Base-by-base conservation (phyloP, 768 basidiomycete species). In the Sarcodon aspratus region DNA sequence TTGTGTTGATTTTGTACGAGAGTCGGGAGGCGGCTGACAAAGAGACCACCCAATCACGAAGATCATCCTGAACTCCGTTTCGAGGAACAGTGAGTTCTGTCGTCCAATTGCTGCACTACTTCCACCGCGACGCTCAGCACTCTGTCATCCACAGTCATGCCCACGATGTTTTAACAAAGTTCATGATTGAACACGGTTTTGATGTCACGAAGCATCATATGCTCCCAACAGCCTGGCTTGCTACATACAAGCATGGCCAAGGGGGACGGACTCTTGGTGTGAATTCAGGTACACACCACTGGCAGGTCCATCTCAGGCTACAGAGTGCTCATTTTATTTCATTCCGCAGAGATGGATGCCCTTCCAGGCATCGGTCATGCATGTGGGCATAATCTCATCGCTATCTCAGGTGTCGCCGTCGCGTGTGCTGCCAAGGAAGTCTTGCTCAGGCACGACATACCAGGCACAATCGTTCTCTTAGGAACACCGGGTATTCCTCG, bases 381-480 rank as follows among this genome's bases (percentile, higher is more conserved):
- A 1, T 90, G 87, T 56, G 87, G 87, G 2, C 87, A 91, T 58
- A 90, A 90, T 55, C 67, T 91, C 44, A 90, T 91, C 47, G 86
- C 82, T 1, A 84, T 89, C 17, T 56, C 70, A 47, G 86, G 86
- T 4, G 80, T 89, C 10, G 85, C 80, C 1, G 74, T 86, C 27
- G 82, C 85, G 0, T 71, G 78, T 48, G 82, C 80, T 0, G 71
- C 82, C 15, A 81, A 78, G 58, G 71, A 71, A 6, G 82, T 75
- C 0, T 65, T 90, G 52, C 64, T 80, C 48, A 67, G 75, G 48
- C 72, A 80, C 52, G 62, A 80, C 52, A 78, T 90, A 36, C 57
- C 78, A 0, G 87, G 84, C 11, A 82, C 75, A 51, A 72, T 91
- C 10, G 70, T 82, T 15, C 66, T 90, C 7, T 69, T 91, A 6